Base-by-base conservation (phyloP, 768 basidiomycete species). In the Leccinum subgranulosum region DNA sequence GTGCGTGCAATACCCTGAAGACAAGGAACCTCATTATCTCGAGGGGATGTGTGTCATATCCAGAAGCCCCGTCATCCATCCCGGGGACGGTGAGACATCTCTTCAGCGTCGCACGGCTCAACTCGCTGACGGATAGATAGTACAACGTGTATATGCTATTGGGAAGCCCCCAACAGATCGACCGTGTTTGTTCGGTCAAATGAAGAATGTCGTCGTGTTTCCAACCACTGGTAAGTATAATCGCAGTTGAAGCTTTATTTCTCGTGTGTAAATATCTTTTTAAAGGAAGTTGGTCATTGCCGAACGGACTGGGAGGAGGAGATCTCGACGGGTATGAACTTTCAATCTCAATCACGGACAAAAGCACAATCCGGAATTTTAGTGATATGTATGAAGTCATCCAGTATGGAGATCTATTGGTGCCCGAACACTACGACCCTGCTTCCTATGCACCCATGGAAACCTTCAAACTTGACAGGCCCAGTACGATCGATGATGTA, bases 151-250 rank as follows among this genome's bases (percentile, higher is more conserved):
- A 2, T 76, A 75, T 56, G 88, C 88, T 6, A 85, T 91, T 49
- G 90, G 90, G 3, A 78, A 80, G 64, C 90, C 90, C 3, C 86
- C 85, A 1, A 73, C 69, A 27, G 81, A 76, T 36, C 73, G 73
- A 66, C 57, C 81, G 34, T 87, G 86, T 65, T 67, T 84, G 33
- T 88, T 89, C 66, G 68, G 75, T 3, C 74, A 84, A 53, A 68
- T 90, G 57, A 84, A 78, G 64, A 92, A 92, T 66, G 84, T 84
- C 6, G 83, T 92, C 2, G 88, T 92, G 4, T 80, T 92, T 60
- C 79, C 89, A 1, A 82, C 82, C 8, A 75, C 76, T 56, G 87
- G 87, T 84, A 33, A 25, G 75, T 68, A 23, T 70, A 19, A 54
- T 45, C 27, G n/a, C 36, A 15, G 6, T 46, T 21, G 45, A 33